Conservation (phyloP, 2,329 filamentous ascomycete genomes). For the Aspergillus awamori region DNA sequence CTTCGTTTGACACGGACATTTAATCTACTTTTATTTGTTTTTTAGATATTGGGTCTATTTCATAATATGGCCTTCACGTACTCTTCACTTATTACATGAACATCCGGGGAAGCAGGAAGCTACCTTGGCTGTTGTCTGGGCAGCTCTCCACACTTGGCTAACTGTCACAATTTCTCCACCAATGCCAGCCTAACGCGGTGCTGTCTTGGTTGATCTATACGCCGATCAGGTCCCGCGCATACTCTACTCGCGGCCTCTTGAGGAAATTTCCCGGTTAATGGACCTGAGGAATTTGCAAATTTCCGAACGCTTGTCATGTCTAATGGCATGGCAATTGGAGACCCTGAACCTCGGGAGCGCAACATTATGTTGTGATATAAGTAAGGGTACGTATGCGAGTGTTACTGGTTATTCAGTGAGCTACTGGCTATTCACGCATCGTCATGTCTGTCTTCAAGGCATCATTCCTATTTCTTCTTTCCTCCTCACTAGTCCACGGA, state of each 20-base stretch:
- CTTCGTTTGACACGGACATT: too few relatives aligned
- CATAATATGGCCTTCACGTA: too few relatives aligned
- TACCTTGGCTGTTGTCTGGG: not conserved
- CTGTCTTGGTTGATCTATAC: not conserved
- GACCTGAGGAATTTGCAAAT: not conserved
- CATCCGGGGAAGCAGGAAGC: not conserved
- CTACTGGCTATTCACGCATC: not conserved
- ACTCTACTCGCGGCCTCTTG: not conserved
- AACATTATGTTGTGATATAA: not conserved
- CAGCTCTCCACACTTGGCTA: constrained; percentile 2
- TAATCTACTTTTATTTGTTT: too few relatives aligned
- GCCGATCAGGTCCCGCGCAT: not conserved
- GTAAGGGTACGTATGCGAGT: not conserved
- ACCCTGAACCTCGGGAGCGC: not conserved
- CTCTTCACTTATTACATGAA: not conserved
- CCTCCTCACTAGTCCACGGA: not conserved
- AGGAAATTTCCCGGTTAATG: not conserved
- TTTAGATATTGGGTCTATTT: too few relatives aligned
- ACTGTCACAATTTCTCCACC: constrained; percentile 14
- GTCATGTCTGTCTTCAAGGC: not conserved
- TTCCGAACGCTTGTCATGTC: not conserved
- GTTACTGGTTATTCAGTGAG: not conserved
- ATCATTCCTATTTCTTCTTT: not conserved
- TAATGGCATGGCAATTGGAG: not conserved
- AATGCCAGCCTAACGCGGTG: constrained; percentile 4